Conservation (phyloP, 495 filamentous ascomycete species). For the Aspergillus ellipticus region DNA sequence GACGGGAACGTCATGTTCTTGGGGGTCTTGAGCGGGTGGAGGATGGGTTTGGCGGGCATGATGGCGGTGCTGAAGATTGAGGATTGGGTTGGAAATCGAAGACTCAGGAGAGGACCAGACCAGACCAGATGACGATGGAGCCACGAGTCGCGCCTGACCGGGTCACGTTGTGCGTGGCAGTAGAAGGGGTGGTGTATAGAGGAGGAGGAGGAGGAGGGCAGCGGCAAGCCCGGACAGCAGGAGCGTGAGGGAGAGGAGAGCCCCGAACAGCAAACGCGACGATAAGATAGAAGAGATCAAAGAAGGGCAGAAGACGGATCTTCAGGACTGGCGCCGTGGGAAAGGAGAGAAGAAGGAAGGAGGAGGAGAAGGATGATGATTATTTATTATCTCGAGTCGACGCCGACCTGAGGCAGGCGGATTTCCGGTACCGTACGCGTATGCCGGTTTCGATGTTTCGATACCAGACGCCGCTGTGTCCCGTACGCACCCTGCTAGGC, state of each 20-base stretch:
- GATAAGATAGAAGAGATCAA: background rate
- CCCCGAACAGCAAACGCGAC: too few species aligned
- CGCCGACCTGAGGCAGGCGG: background rate
- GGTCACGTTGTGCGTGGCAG: conserved; percentile 3
- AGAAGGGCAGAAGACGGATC: background rate
- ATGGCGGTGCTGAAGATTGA: conserved; percentile 15
- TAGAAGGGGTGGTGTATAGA: background rate
- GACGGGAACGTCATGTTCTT: conserved; percentile 74
- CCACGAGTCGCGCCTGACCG: background rate
- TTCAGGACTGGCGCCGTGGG: background rate
- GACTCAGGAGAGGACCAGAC: background rate
- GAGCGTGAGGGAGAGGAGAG: background rate
- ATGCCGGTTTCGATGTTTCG: too few species aligned
- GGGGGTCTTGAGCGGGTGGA: conserved; percentile 74
- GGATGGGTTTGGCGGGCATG: conserved; percentile 60
- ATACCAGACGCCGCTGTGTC: background rate
- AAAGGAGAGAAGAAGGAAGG: background rate
- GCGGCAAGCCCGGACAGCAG: background rate
- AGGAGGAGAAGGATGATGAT: background rate
- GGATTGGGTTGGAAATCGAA: too few species aligned
- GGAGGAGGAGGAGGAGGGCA: background rate
- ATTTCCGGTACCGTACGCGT: background rate
- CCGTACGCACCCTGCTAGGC: too few species aligned
- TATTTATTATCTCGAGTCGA: conserved; percentile 4
- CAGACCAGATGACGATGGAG: background rate